A percentile compares a stretch with the other conserved stretches of the same genome.
These are phyloP conservation scores for Dissophora globulifera DNA, from an alignment of 192 early-diverging fungal genomes.

Conservation along the genomic window DNA sequence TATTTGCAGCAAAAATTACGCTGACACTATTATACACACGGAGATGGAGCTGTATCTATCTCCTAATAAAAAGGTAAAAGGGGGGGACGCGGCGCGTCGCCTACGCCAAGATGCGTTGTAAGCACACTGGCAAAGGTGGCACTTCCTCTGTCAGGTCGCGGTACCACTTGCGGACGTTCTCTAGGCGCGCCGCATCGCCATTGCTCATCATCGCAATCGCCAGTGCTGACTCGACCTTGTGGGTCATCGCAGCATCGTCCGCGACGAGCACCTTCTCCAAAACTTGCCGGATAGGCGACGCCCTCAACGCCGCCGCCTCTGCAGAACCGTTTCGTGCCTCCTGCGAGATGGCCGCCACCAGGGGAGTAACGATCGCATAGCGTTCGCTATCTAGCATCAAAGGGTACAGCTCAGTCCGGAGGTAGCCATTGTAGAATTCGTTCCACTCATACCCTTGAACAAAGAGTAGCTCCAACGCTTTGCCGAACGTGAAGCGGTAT, in stretches of 20 bases:
- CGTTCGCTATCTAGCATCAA: slow-evolving; percentile 21
- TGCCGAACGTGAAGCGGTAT: slow-evolving; percentile 13
- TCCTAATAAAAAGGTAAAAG: too few relatives aligned
- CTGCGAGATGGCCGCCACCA: slow-evolving; percentile 18
- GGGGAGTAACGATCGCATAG: slow-evolving; percentile 16
- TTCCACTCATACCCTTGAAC: slow-evolving; percentile 31
- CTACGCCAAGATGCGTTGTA: too few relatives aligned
- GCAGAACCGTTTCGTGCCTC: slow-evolving; percentile 3
- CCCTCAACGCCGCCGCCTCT: not conserved
- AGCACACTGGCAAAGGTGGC: too few relatives aligned
- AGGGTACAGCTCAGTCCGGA: slow-evolving; percentile 19
- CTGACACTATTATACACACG: too few relatives aligned
- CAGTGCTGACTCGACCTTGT: slow-evolving; percentile 20
- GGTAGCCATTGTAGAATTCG: slow-evolving; percentile 30
- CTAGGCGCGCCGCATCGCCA: not conserved
- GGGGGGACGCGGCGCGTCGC: too few relatives aligned
- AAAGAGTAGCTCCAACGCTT: slow-evolving; percentile 34
- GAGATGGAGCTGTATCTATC: too few relatives aligned
- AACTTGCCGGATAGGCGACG: slow-evolving; percentile 7
- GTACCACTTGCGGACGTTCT: not conserved
- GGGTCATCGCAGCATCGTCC: slow-evolving; percentile 13
- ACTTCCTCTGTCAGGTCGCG: too few relatives aligned
- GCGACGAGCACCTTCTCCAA: slow-evolving; percentile 20
- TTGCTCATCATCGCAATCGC: slow-evolving; percentile 22
- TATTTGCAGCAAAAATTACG: too few relatives aligned